Percentiles rank a stretch among this genome's conserved stretches.
phyloP scores from a whole-genome alignment of 1,284 basidiomycete genomes.

The Tetrapyrgos nigripes region DNA sequence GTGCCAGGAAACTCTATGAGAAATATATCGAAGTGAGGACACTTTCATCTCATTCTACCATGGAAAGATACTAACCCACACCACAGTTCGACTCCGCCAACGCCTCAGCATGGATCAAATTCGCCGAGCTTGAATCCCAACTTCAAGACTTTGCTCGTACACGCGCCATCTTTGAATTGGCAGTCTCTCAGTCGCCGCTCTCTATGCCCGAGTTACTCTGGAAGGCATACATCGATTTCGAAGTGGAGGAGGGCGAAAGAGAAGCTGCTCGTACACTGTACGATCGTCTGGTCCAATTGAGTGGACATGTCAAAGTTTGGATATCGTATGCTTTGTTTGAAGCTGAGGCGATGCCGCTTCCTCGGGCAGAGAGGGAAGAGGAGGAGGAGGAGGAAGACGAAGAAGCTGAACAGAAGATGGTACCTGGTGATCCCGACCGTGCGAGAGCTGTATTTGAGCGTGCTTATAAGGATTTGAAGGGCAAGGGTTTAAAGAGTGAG shows the following conservation, averaged over 20 bases:
- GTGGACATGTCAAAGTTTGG: conserved; percentile 96
- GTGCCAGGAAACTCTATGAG: conserved; percentile 91
- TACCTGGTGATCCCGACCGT: conserved; percentile 70
- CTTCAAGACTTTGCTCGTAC: conserved; percentile 93
- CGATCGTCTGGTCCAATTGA: conserved; percentile 86
- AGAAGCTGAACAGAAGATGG: conserved; percentile 65
- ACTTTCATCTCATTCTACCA: conserved; percentile 7
- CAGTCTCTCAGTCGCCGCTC: conserved; percentile 87
- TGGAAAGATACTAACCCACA: conserved; percentile 12
- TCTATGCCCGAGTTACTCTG: conserved; percentile 99
- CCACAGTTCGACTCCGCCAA: conserved; percentile 86
- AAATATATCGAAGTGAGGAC: conserved; percentile 85
- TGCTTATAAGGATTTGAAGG: conserved; percentile 87
- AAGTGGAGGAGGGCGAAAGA: conserved; percentile 93
- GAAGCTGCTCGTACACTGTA: conserved; percentile 88
- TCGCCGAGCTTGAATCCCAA: conserved; percentile 93
- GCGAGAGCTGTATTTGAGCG: conserved; percentile 86
- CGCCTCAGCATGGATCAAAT: conserved; percentile 96
- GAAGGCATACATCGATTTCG: conserved; percentile 98
- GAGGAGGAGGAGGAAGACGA: conserved; percentile 78
- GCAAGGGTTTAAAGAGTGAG: conserved; percentile 86
- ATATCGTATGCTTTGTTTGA: conserved; percentile 83
- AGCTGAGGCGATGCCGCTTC: conserved; percentile 69
- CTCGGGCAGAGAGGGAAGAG: conserved; percentile 73
- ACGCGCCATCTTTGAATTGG: conserved; percentile 95